Evolutionary conservation across 1,139 yeast species (phyloP), one percentile per base, ranked within the genome.

Genomic region (Suhomyces taliae): DNA sequence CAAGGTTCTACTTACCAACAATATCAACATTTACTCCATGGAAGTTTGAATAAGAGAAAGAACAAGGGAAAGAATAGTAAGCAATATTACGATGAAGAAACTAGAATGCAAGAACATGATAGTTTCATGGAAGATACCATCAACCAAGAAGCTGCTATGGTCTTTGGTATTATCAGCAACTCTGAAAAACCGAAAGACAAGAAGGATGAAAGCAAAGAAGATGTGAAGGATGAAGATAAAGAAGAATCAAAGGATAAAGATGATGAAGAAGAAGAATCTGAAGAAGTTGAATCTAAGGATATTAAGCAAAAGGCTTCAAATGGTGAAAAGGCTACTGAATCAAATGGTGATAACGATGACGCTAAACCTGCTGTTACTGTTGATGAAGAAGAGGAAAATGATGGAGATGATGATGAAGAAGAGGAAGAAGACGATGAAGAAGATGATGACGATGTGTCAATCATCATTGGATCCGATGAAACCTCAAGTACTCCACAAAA

Each of bases 101-200:
- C 54, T 10, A 44, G 52, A 43, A 43, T 38, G 38, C 45, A 44
- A 27, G 51, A 50, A 26, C 48, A 48, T 24, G 53, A 53, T 37
- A 53, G 56, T 29, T 56, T 55, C 41, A 55, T 55, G 60, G 59
- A 57, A 31, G 64, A 59, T 27, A 55, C 65, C 9, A 67, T 73
- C 34, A 65, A 62, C 41, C 74, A 71, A 47, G 79, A 74, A 53
- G 76, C 78, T 2, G 79, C 79, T 0, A 62, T 70, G 74, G 77
- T 74, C 0, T 75, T 75, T 56, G 80, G 80, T 11, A 75, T 72
- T 3, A 70, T 72, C 26, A 67, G 69, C 49, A 60, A 61, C 37
- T 53, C 56, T 34, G 61, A 54, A 14, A 50, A 55, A 33, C 32
- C 40, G 8, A 41, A 43, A 6, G 42, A 47, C 8, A 33, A 33